Evolutionary conservation across 1,139 yeast genomes (phyloP), one percentile per base, ranked within the genome.

Genomic region (Tardiomyces depauwii): DNA sequence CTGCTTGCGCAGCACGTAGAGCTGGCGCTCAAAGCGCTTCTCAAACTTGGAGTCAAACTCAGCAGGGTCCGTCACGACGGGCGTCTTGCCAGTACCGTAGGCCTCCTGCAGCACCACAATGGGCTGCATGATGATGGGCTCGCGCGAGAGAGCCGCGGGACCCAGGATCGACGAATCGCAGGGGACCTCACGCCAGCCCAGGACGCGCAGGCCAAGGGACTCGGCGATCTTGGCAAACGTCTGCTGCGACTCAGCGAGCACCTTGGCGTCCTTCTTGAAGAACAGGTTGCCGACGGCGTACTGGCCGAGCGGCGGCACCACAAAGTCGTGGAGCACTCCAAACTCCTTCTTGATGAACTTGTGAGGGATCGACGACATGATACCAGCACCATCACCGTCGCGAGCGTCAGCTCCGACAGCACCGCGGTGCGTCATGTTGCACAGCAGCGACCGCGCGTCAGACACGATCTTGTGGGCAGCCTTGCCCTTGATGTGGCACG

Each of bases 361-460:
- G 68, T 89, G 96, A 40, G 97, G 96, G 53, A 91, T 80, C 41
- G 95, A 83, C 45, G 93, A 78, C 76, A 91, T 78, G 52, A 91
- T 88, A 65, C 98, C 98, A 40, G 98, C 98, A 68, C 98, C 98
- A 64, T 91, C 98, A 67, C 98, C 98, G 63, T 91, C 96, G 59
- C 89, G 79, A 27, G 97, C 95, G 62, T 88, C 95, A 42, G 94
- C 80, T 32, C 87, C 85, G 52, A 89, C 96, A 43, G 98, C 98
- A 62, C 98, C 98, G 70, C 98, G 79, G 66, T 91, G 98, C 52
- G 96, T 85, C 97, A 91, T 91, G 68, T 91, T 91, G 72, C 97
- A 89, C 50, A 91, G 78, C 61, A 91, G 73, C 61, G 77, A 79
- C 51, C 58, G 56, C 41, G 96, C 96, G 68, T 91, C 97, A 42